These are phyloP conservation scores for Planoprotostelium fungivorum DNA, from an alignment of 78 protist genomes.

Conservation along the genomic window DNA sequence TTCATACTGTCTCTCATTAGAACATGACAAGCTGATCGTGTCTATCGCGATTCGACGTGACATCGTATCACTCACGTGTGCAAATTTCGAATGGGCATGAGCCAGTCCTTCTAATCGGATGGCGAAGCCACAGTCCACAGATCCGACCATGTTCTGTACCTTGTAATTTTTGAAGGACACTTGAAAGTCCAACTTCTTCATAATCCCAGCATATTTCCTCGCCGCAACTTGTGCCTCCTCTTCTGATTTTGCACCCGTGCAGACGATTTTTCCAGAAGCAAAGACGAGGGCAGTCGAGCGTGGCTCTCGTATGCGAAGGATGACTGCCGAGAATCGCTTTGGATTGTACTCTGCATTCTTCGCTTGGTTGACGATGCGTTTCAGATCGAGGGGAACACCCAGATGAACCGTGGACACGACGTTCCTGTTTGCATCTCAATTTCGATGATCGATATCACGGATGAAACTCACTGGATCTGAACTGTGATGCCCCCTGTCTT, in stretches of 20 bases:
- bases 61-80: slow-evolving; percentile 7
- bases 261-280: slow-evolving; percentile 92
- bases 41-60: too few relatives aligned
- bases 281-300: slow-evolving; percentile 95
- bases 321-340: slow-evolving; percentile 95
- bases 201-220: slow-evolving; percentile 90
- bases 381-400: slow-evolving; percentile 76
- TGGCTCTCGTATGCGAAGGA: slow-evolving; percentile 95
- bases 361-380: slow-evolving; percentile 84
- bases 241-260: slow-evolving; percentile 88
- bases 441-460: too few relatives aligned
- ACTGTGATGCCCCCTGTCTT: too few relatives aligned
- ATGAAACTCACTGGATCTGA: too few relatives aligned
- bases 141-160: slow-evolving; percentile 93
- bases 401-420: slow-evolving; percentile 91
- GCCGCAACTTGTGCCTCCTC: slow-evolving; percentile 82
- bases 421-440: too few relatives aligned
- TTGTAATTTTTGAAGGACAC: slow-evolving; percentile 73
- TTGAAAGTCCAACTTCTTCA: slow-evolving; percentile 74
- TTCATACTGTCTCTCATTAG: slow-evolving; percentile 64
- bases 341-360: slow-evolving; percentile 98
- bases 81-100: slow-evolving; percentile 49
- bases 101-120: slow-evolving; percentile 86
- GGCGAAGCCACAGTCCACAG: slow-evolving; percentile 90
- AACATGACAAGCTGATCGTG: background rate